Conservation (phyloP, 208 protist species). For the Endotrypanum monterogeii region DNA sequence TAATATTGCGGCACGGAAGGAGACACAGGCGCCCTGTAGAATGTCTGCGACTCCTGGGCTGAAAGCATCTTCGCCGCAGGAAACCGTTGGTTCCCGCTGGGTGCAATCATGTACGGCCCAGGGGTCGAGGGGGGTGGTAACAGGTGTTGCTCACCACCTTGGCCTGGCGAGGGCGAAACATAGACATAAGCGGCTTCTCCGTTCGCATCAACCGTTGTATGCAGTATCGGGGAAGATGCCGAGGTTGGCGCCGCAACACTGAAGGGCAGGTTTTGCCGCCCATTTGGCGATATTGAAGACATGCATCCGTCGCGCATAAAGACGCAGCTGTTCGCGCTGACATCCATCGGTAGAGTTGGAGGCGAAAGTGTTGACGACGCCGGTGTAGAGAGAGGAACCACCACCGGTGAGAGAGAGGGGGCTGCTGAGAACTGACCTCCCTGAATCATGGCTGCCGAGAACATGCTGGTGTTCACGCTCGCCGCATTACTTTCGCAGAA, state of each 20-base stretch:
- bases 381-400: constrained; percentile 15
- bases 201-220: constrained; percentile 18
- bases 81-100: neutral
- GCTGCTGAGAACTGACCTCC: neutral
- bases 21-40: constrained; percentile 12
- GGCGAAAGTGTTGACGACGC: constrained; percentile 23
- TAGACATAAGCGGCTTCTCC: constrained; percentile 23
- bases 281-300: constrained; percentile 8
- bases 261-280: constrained; percentile 8
- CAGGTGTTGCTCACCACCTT: neutral
- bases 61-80: neutral
- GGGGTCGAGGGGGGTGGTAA: neutral
- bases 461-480: neutral
- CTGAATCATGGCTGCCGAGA: constrained; percentile 3
- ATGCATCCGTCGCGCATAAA: constrained; percentile 6
- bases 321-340: neutral
- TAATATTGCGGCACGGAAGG: constrained; percentile 1
- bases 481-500: constrained; percentile 5
- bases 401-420: constrained; percentile 9
- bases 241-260: neutral
- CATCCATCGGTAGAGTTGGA: constrained; percentile 14
- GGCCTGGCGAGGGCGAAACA: constrained; percentile 4
- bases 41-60: constrained; percentile 2
- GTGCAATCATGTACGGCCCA: constrained; percentile 12
- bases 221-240: constrained; percentile 13